Evolutionary conservation across 2,329 filamentous ascomycete genomes (phyloP), one percentile per base, ranked within the genome.

Genomic region (Pseudogymnoascus sp.): DNA sequence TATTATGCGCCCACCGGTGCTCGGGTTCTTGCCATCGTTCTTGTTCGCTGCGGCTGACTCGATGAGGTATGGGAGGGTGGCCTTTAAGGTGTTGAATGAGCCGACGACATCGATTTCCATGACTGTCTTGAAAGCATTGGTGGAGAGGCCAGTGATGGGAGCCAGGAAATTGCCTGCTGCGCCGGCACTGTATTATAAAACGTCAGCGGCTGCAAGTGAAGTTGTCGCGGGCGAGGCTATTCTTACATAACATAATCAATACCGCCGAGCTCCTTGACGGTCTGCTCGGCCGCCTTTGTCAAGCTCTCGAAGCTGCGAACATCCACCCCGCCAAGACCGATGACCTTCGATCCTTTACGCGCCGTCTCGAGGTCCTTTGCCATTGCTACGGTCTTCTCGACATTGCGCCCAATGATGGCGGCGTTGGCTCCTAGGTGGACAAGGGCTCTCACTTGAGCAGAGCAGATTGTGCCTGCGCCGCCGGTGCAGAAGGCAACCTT

Each of bases 31-130:
- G 67, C 88, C 84, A 16, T 82, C 81, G 65, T 77, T 82, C 69
- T 87, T 78, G 45, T 72, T 69, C 69, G 83, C 84, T 35, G 77
- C 75, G 1, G 89, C 87, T n/a, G 91, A 95, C 69, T 85, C 81
- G 11, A 91, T 76, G 2, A 99, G 83, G 70, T 96, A 83, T 0
- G 91, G 91, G 35, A 97, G 78, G 0, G 91, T 94, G 3, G 93
- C 92, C 77, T 97, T 97, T 71, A 96, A 82, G 2, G 92, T 96
- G 78, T 97, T 96, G 78, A 90, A 99, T 14, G 90, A 95, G 33
- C 94, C 94, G 36, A 97, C 76, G 2, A 96, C 88, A 73, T 97
- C 94, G 71, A 99, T 99, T 65, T 97, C 94, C 70, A 97, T 93
- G 67, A 99, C 94, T 0, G 90, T 82, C 75, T 92, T 95, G 85